Evolutionary conservation across 805 yeast genomes (phyloP).

Genomic region (Saccharomycopsis oosterbeekiorum): DNA sequence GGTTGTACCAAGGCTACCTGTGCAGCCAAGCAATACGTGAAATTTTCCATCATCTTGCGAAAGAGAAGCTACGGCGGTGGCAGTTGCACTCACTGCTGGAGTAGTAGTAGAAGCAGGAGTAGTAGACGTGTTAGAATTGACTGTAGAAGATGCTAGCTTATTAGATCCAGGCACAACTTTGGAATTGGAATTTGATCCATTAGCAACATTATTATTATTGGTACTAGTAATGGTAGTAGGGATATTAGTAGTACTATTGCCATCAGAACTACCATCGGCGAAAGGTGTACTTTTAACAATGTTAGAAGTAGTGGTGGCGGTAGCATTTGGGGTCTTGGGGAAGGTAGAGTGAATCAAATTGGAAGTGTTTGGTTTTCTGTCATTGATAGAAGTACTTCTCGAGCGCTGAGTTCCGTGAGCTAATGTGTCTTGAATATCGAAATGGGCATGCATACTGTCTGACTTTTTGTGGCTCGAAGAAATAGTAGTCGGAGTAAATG

Average conservation of each 20-base stretch:
- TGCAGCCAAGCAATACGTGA: conserved; percentile 77
- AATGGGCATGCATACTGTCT: conserved; percentile 72
- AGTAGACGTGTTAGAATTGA: neutral
- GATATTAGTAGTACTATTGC: neutral
- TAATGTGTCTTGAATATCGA: conserved; percentile 57
- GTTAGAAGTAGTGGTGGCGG: neutral
- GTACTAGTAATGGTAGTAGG: neutral
- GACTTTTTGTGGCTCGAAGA: conserved; percentile 32
- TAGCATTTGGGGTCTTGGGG: neutral
- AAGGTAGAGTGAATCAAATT: neutral
- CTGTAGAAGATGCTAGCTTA: neutral
- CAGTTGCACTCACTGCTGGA: neutral
- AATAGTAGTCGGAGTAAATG: neutral
- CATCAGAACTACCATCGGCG: neutral
- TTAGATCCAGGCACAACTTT: neutral
- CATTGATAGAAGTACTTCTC: conserved; percentile 27
- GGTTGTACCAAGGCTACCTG: conserved; percentile 79
- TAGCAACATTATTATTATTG: neutral
- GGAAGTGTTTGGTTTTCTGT: conserved; percentile 19
- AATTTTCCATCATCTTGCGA: conserved; percentile 81
- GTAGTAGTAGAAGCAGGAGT: neutral
- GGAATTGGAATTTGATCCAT: neutral
- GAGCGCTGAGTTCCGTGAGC: conserved; percentile 35
- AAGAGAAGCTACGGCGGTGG: conserved; percentile 21
- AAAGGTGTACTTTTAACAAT: neutral